These are phyloP conservation scores for Vaccinium vitisidaea DNA, from an alignment of 148 eudicot species.

Conservation along the genomic window DNA sequence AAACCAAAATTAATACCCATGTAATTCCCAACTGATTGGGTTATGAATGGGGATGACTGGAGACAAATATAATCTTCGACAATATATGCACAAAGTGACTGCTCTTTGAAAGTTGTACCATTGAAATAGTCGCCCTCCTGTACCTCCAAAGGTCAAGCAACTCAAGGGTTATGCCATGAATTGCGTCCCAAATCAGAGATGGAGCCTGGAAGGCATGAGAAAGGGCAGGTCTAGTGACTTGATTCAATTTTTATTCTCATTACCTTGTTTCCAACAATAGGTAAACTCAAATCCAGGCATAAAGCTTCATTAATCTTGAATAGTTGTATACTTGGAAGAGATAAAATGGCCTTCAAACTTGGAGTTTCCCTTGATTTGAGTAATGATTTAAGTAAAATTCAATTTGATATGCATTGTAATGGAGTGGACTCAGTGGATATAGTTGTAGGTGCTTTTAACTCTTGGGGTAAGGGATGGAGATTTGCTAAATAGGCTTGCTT, in stretches of 20 bases:
- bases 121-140: not conserved
- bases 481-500: not conserved
- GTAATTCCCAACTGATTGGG: not conserved
- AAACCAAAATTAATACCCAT: not conserved
- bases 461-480: not conserved
- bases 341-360: not conserved
- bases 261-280: not conserved
- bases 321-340: not conserved
- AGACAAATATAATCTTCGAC: not conserved
- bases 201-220: not conserved
- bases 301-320: not conserved
- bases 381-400: no score
- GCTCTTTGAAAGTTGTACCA: not conserved
- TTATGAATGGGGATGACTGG: not conserved
- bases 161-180: not conserved
- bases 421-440: not conserved
- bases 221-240: not conserved
- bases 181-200: not conserved
- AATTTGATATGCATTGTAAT: no score
- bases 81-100: not conserved
- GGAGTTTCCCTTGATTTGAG: no score
- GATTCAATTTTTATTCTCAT: not conserved
- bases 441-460: not conserved
- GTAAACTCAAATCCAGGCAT: not conserved
- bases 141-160: not conserved